Base-by-base conservation (phyloP, 805 yeast species). In the Lachancea lanzarotensis region DNA sequence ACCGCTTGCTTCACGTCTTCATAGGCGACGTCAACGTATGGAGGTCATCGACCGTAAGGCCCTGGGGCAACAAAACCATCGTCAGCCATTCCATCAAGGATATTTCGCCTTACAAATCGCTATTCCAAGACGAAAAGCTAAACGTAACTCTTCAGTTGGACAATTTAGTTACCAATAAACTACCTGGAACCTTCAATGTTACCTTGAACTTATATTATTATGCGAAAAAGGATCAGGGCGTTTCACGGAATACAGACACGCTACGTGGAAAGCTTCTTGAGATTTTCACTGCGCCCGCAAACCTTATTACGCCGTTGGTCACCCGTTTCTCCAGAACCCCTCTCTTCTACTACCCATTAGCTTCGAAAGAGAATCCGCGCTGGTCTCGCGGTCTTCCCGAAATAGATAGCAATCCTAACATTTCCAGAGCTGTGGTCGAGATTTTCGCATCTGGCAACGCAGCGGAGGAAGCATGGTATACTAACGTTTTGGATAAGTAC, bases 31-130 rank as follows among this genome's bases (percentile, higher is more conserved):
- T 73, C 13, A 84, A 84, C 50, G 67, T 87, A 33, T 87, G 95
- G 95, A 75, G 95, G 63, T 80, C 87, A 1, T 82, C 91, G 2
- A 88, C 95, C 2, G 79, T 84, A 13, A 95, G 87, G 63, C 95
- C 95, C 1, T 46, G 47, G 30, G 74, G 75, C 45, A 54, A 73
- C 65, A 58, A 56, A 12, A 52, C 65, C 2, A 73, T 75, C 9
- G 75, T 69, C 51, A 76, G 84, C 20, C 55, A 62, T 3, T 65
- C 73, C 44, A 67, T 73, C 26, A 86, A 84, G 57, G 95, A 88
- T 58, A 73, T 85, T 1, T 72, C 89, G 2, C 59, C 66, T 13
- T 85, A 76, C 57, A 54, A 71, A 7, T 51, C 67, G 0, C 59
- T 86, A 29, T 84, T 87, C 59, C 41, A 52, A 3, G 39, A 42